Conservation (phyloP, 768 basidiomycete genomes). For the Tulasnella sp. region DNA sequence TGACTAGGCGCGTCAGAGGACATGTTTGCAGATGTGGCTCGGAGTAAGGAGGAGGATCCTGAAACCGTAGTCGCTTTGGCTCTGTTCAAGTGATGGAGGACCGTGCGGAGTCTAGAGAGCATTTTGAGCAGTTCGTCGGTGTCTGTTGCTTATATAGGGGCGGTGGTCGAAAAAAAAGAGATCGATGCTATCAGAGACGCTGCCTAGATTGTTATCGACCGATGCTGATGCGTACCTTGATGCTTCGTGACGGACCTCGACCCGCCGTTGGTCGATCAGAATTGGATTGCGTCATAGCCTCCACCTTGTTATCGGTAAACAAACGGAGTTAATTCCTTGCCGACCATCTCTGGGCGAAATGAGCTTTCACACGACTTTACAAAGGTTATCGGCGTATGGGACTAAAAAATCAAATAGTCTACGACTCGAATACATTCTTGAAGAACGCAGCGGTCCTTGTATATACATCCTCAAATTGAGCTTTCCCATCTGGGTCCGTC, state of each 20-base stretch:
- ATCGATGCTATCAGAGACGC: neutral
- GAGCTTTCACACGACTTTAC: neutral
- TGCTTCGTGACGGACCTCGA: neutral
- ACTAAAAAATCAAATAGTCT: neutral
- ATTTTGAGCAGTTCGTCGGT: neutral
- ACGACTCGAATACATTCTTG: neutral
- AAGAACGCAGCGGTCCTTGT: slow-evolving; percentile 9
- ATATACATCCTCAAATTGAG: slow-evolving; percentile 23
- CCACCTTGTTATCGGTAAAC: neutral
- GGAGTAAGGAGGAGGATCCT: neutral
- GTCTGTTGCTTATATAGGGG: neutral
- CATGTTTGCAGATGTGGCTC: neutral
- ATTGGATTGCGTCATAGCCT: neutral
- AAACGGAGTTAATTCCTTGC: neutral
- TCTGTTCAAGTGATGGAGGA: slow-evolving; percentile 10
- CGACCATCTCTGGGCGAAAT: neutral
- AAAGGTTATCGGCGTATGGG: no score
- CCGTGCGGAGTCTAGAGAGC: neutral
- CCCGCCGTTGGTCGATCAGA: neutral
- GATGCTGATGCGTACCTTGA: neutral
- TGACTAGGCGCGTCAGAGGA: neutral
- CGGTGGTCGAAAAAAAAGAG: neutral
- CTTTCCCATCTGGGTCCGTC: slow-evolving; percentile 1
- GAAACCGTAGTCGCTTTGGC: neutral
- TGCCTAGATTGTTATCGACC: neutral